Conservation (phyloP, 75 land plant species). For the Cunninghamia lanceolata region DNA sequence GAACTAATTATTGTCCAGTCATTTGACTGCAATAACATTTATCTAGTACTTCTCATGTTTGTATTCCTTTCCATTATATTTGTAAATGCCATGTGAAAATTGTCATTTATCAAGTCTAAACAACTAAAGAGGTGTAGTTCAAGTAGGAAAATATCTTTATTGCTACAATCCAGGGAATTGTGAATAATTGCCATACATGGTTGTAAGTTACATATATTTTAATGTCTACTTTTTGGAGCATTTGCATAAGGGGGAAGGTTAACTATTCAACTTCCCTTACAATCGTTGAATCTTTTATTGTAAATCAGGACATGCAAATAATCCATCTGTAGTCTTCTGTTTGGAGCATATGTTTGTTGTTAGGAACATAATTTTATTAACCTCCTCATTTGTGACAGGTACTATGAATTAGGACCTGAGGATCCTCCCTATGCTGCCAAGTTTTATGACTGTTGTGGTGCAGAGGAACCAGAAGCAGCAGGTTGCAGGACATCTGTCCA, state of each 20-base stretch:
- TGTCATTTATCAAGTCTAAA: not conserved
- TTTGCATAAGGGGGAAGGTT: not conserved
- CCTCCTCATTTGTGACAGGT: slow-evolving; percentile 35
- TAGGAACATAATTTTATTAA: not conserved
- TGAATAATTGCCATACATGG: not conserved
- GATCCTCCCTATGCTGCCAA: slow-evolving; percentile 98
- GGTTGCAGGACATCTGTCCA: slow-evolving; percentile 75
- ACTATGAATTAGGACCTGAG: slow-evolving; percentile 87
- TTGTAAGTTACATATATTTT: not conserved
- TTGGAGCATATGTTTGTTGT: not conserved
- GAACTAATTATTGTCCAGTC: not conserved
- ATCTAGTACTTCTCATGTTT: not conserved
- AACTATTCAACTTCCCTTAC: not conserved
- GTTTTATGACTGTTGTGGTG: slow-evolving; percentile 97
- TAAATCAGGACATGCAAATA: not conserved
- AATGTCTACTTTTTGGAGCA: not conserved
- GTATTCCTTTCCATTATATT: not conserved
- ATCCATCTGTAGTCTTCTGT: not conserved
- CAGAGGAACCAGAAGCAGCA: slow-evolving; percentile 80
- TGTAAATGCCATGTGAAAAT: not conserved
- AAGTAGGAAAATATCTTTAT: not conserved
- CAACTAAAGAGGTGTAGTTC: not conserved
- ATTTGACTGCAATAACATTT: not conserved
- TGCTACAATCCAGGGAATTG: not conserved
- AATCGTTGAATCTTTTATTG: not conserved